Conservation (phyloP, 1,284 basidiomycete genomes). For the Tranzscheliella williamsii region DNA sequence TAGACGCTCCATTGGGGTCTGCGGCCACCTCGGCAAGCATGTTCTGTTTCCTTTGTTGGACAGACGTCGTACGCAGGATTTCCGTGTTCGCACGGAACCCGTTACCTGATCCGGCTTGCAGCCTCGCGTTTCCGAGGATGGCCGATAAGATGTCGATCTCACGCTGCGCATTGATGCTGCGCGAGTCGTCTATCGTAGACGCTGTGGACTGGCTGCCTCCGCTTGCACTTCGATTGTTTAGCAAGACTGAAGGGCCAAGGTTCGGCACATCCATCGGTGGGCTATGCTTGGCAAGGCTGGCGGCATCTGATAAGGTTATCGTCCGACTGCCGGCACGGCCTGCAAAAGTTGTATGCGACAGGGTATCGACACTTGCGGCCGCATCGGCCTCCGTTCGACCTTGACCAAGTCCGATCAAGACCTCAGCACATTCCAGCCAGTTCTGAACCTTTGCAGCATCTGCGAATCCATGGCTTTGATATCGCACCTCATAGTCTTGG, state of each 20-base stretch:
- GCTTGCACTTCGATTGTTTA: conserved; percentile 11
- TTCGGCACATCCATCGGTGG: too few species aligned
- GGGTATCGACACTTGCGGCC: conserved; percentile 25
- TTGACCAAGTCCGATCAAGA: conserved; percentile 43
- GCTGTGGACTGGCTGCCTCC: conserved; percentile 20
- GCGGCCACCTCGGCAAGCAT: neutral
- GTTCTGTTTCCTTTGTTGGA: neutral
- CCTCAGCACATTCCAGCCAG: conserved; percentile 51
- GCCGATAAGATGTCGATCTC: conserved; percentile 51
- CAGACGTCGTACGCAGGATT: neutral
- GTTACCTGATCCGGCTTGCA: neutral
- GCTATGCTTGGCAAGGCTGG: too few species aligned
- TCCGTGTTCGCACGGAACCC: neutral
- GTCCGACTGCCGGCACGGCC: conserved; percentile 8
- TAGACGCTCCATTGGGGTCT: neutral
- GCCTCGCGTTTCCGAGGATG: conserved; percentile 31
- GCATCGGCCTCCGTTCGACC: conserved; percentile 37
- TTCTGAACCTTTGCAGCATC: conserved; percentile 10
- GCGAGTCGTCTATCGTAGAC: conserved; percentile 12
- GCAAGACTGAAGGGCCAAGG: neutral
- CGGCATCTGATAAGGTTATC: too few species aligned
- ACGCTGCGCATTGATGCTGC: conserved; percentile 35
- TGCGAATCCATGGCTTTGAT: neutral
- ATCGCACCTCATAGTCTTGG: conserved; percentile 9
- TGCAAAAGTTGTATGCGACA: conserved; percentile 27